Base-by-base conservation (phyloP, 1,139 yeast species). In the Meyerozyma carpophila region DNA sequence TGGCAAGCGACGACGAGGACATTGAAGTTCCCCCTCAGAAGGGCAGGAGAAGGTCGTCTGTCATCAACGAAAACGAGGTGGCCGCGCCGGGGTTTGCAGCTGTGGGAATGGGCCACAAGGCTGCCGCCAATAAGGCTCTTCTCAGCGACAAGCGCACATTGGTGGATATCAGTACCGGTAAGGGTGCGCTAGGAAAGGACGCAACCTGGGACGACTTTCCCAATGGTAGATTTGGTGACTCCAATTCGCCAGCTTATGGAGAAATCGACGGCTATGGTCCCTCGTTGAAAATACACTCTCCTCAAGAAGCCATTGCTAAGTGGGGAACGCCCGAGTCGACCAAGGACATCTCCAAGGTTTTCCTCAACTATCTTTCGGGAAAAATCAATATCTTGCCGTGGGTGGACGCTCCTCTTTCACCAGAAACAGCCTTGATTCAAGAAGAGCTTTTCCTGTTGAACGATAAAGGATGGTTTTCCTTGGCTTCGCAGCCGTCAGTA, bases 191-290 rank as follows among this genome's bases (percentile, higher is more conserved):
- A 38, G 96, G 96, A 24, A 81, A 91, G 52, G 95, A 88, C 62
- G 97, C 96, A 8, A 88, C 94, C 3, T 93, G 98, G 98, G 98
- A 93, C 69, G 98, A 93, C 58, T 93, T 89, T 63, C 95, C 98
- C 14, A 93, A 93, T 60, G 98, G 98, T 57, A 79, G 98, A 66
- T 93, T 90, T 63, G 97, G 98, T 65, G 97, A 94, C 65, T 89
- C 98, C 0, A 76, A 95, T 54, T 90, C 98, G 29, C 98, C 98
- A 5, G 93, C 98, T 0, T 93, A 86, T 65, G 98, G 98, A 67
- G 97, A 91, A 63, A 87, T 91, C 57, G 97, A 91, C 60, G 98
- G 98, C 29, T 93, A 93, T 63, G 98, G 98, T 1, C 96, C 97
- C 1, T 81, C 87, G 5, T 75, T 93, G 54, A 91, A 90, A 56